Base-by-base conservation (phyloP, 176 grass and related monocot genomes). In the Elaeis guineensis region DNA sequence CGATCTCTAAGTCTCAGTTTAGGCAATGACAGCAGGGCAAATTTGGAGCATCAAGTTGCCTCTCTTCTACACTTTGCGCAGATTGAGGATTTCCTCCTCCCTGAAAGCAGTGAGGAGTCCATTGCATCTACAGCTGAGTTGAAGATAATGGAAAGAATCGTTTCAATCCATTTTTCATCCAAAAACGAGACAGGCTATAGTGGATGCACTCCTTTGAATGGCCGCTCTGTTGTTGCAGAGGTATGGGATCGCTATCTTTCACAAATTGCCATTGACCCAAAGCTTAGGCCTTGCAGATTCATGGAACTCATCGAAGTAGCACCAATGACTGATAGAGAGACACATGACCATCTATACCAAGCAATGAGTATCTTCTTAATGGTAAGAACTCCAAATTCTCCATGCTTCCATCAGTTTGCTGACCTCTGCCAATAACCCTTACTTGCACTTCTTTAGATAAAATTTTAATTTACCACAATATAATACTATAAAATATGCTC, bases 221-320 rank as follows among this genome's bases (percentile, higher is more conserved):
- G 24, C 69, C 61, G 75, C 20, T 52, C 75, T 7, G 64, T 76
- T 48, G 75, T 96, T 29, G 75, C 83, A 1, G 78, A 85, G 67
- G 52, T 85, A 55, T 96, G 92, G 87, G 92, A 96, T 67, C 62
- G 58, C 54, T 96, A 90, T 72, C 53, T 96, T 17, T 20, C 62
- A 26, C 75, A 77, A 15, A 78, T 90, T 56, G 83, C 77, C 1
- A 19, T 20, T 17, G 83, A 90, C 23, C 68, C 65, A 2, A 85
- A 73, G 25, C 72, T 96, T 61, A 54, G 44, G 29, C 35, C 67
- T 5, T 68, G 66, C n/a, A 82, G 83, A 44, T 78, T 90, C 17
- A 67, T 44, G 17, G 77, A 90, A 54, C 76, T 96, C 5, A 66
- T 96, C 62, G 69, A 78, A 17, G 62, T 69, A 62, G 19, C 88